Evolutionary conservation across 169 alveolate genomes (phyloP).

Genomic region (Cryptosporidium sp.): DNA sequence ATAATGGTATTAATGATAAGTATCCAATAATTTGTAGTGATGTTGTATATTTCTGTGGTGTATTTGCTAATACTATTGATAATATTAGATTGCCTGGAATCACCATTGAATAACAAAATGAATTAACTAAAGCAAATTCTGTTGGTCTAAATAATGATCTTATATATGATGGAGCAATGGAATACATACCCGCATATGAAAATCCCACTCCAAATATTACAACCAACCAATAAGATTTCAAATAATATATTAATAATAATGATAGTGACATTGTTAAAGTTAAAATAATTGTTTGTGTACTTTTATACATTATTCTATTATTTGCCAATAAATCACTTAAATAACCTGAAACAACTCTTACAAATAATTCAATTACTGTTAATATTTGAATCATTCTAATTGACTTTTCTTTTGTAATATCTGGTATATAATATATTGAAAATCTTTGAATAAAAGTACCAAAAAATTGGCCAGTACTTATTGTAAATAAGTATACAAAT

Average conservation of each 20-base stretch:
- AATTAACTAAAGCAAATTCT: constrained; percentile 61
- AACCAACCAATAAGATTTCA: constrained; percentile 32
- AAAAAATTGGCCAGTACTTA: constrained; percentile 64
- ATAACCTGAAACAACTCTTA: constrained; percentile 48
- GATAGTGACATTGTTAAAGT: constrained; percentile 53
- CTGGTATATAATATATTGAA: constrained; percentile 53
- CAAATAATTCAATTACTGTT: constrained; percentile 50
- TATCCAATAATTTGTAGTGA: constrained; percentile 54
- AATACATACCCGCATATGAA: constrained; percentile 65
- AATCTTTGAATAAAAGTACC: constrained; percentile 66
- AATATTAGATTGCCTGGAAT: constrained; percentile 59
- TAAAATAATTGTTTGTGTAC: constrained; percentile 62
- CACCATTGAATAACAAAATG: constrained; percentile 73
- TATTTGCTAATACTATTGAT: constrained; percentile 63
- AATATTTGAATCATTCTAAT: constrained; percentile 59
- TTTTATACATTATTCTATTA: constrained; percentile 18
- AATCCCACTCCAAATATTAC: constrained; percentile 68
- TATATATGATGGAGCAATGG: constrained; percentile 62
- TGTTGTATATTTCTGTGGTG: constrained; percentile 61
- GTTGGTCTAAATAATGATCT: constrained; percentile 37
- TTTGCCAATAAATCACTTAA: constrained; percentile 67
- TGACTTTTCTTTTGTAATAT: constrained; percentile 37
- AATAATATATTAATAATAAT: constrained; percentile 33
- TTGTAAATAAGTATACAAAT: constrained; percentile 48
- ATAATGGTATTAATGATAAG: constrained; percentile 29